Percentiles rank a stretch among this genome's conserved stretches.
phyloP scores from a whole-genome alignment of 2,329 filamentous ascomycete genomes.

The Dryadomyces quercivorus region DNA sequence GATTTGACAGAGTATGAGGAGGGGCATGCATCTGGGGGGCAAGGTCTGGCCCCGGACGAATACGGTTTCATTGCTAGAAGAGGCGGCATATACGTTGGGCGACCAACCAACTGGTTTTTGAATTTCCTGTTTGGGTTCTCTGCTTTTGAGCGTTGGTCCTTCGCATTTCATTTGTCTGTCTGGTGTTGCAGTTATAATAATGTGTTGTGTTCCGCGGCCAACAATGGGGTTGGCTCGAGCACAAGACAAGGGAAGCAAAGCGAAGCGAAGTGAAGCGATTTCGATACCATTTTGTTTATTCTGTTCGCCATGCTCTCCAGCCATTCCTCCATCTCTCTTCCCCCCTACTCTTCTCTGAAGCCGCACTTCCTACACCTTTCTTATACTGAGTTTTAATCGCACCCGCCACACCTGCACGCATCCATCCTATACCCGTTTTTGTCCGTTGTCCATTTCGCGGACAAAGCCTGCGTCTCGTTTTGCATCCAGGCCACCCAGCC shows the following conservation, averaged over 20 bases:
- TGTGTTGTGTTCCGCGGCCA: not conserved
- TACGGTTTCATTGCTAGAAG: not conserved
- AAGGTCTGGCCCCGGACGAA: not conserved
- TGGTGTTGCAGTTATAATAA: not conserved
- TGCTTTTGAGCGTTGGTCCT: not conserved
- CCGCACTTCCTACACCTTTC: not conserved
- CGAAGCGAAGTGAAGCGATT: not conserved
- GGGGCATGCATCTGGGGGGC: not conserved
- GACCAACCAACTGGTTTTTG: not conserved
- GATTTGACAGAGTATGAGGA: not conserved
- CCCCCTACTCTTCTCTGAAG: not conserved
- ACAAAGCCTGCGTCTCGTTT: not conserved
- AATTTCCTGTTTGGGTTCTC: not conserved
- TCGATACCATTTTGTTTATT: not conserved
- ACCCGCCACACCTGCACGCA: not conserved
- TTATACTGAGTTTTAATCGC: conserved; percentile 1
- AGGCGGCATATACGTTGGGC: conserved; percentile 2
- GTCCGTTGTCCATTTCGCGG: not conserved
- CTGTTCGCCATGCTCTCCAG: not conserved
- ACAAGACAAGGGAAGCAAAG: not conserved
- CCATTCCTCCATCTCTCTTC: not conserved
- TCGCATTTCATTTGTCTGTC: not conserved
- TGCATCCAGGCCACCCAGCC: not conserved
- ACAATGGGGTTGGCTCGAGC: not conserved
- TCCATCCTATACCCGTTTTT: not conserved